These are phyloP conservation scores for Fusarium coffeatum DNA, from an alignment of 2,329 filamentous ascomycete species.

Conservation along the genomic window DNA sequence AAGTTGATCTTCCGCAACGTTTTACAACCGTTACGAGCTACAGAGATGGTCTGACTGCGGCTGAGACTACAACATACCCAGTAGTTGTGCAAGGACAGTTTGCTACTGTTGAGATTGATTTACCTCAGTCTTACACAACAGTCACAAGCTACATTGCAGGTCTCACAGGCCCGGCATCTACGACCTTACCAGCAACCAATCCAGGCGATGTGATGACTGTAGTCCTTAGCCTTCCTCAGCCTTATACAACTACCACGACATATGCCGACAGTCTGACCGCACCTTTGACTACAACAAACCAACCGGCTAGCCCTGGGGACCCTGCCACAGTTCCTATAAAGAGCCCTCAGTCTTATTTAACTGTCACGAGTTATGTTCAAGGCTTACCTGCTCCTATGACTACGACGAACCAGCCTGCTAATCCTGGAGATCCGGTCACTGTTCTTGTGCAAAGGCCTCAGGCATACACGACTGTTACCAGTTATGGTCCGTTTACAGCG, in stretches of 20 bases:
- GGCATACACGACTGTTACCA: background rate
- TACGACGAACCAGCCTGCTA: background rate
- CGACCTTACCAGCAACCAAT: background rate
- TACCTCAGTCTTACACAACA: slow-evolving; percentile 1
- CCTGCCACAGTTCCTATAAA: background rate
- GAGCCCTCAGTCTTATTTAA: background rate
- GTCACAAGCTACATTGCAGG: background rate
- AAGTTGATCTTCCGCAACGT: background rate
- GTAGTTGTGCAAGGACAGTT: background rate
- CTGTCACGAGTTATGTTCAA: background rate
- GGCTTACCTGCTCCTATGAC: background rate
- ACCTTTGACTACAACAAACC: background rate
- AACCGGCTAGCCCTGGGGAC: background rate
- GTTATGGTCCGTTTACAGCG: background rate
- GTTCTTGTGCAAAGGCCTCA: background rate
- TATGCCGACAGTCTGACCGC: background rate
- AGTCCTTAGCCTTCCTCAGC: background rate
- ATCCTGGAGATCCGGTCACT: background rate
- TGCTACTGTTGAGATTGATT: background rate
- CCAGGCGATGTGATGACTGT: slow-evolving; percentile 1
- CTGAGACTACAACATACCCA: background rate
- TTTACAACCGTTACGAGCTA: background rate
- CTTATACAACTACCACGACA: background rate
- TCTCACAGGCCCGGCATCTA: background rate
- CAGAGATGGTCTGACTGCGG: background rate